These are phyloP conservation scores for Hypoxylon subgilvum DNA, from an alignment of 495 filamentous ascomycete species.

Conservation along the genomic window DNA sequence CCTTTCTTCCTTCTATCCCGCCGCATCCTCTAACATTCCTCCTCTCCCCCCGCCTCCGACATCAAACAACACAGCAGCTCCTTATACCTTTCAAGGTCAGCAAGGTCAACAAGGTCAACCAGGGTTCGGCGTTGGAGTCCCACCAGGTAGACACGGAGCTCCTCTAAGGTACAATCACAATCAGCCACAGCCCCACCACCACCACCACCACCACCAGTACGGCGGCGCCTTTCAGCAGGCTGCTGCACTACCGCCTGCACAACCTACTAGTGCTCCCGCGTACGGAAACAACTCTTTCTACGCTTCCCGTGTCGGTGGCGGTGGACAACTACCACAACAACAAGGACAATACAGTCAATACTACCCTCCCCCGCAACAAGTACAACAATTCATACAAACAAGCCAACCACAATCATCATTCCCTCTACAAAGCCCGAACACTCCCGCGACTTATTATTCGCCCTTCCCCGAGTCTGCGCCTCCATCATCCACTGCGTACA, in stretches of 20 bases:
- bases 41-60: no score
- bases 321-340: no score
- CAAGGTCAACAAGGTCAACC: conserved; percentile 27
- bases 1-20: conserved; percentile 58
- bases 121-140: conserved; percentile 18
- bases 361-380: conserved; percentile 23
- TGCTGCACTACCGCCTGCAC: conserved; percentile 19
- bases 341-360: conserved; percentile 24
- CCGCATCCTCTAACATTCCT: conserved; percentile 31
- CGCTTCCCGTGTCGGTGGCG: conserved; percentile 15
- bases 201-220: conserved; percentile 21
- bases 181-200: conserved; percentile 34
- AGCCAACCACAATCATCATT: conserved; percentile 13
- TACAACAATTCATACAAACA: conserved; percentile 15
- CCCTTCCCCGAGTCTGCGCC: conserved; percentile 25
- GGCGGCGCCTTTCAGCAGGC: conserved; percentile 28
- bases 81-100: conserved; percentile 53
- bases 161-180: conserved; percentile 32
- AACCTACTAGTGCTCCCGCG: conserved; percentile 31
- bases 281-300: conserved; percentile 29
- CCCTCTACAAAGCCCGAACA: conserved; percentile 18
- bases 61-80: conserved; percentile 15
- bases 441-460: conserved; percentile 25
- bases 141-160: conserved; percentile 1
- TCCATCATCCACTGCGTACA: conserved; percentile 11